phyloP scores from a whole-genome alignment of 148 eudicot species.

The Diospyros kaki region DNA sequence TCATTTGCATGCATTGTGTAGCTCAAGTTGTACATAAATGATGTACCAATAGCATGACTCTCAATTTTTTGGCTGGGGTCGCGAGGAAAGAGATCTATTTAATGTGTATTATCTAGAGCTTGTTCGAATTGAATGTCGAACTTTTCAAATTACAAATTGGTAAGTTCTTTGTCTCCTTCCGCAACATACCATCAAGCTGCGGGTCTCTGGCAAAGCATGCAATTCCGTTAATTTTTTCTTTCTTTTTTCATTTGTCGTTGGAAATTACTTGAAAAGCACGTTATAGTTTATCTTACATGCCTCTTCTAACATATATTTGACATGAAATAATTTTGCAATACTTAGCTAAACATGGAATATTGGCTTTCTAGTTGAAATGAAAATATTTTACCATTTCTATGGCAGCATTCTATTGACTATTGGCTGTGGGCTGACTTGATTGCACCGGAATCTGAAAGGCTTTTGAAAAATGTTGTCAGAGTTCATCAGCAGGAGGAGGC shows the following conservation, averaged over 20 bases:
- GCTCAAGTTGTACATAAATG: too few relatives aligned
- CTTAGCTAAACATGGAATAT: neutral
- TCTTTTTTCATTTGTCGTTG: too few relatives aligned
- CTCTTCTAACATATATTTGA: too few relatives aligned
- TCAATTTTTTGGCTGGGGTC: too few relatives aligned
- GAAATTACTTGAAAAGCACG: too few relatives aligned
- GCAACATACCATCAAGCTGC: neutral
- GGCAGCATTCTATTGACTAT: conserved; percentile 93
- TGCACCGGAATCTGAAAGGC: conserved; percentile 73
- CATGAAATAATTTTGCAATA: neutral
- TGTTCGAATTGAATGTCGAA: neutral
- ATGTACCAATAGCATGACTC: too few relatives aligned
- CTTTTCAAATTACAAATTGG: neutral
- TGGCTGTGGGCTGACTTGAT: conserved; percentile 98
- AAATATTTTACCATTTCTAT: conserved; percentile 8
- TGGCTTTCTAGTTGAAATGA: neutral
- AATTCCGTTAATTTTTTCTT: too few relatives aligned
- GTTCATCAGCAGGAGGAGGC: conserved; percentile 81
- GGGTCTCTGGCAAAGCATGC: too few relatives aligned
- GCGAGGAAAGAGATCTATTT: too few relatives aligned
- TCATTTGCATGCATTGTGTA: too few relatives aligned
- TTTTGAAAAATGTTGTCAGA: conserved; percentile 69
- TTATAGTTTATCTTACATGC: too few relatives aligned
- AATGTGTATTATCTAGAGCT: neutral
- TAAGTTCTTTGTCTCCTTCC: neutral